Percentiles rank a stretch among this genome's conserved stretches.
Conservation (phyloP, 352 stramenopile genomes). For the Phytophthora hybrid region DNA sequence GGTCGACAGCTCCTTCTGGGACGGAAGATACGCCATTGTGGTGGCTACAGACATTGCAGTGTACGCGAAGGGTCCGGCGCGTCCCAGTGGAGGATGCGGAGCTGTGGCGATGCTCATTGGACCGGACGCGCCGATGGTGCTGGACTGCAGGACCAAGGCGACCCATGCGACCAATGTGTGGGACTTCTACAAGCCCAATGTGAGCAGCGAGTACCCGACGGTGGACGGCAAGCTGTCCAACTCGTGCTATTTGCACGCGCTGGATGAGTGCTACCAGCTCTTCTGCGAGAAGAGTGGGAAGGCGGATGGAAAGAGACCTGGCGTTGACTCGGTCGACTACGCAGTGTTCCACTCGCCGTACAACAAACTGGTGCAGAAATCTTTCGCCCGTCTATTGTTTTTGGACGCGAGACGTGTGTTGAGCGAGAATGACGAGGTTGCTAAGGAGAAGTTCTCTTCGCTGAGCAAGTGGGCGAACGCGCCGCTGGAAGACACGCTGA, state of each 20-base stretch:
- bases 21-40: conserved; percentile 95
- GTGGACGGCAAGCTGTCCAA: conserved; percentile 96
- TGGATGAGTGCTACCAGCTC: conserved; percentile 95
- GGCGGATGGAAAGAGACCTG: conserved; percentile 14
- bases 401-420: conserved; percentile 58
- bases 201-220: conserved; percentile 93
- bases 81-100: conserved; percentile 93
- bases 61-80: conserved; percentile 93
- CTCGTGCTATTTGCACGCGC: conserved; percentile 94
- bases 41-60: conserved; percentile 97
- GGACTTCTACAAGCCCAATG: conserved; percentile 99
- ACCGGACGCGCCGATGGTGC: conserved; percentile 93
- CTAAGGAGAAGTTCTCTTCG: conserved; percentile 39
- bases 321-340: conserved; percentile 88
- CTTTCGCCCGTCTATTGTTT: conserved; percentile 90
- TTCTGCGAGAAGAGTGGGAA: conserved; percentile 88
- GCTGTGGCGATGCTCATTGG: conserved; percentile 97
- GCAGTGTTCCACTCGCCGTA: conserved; percentile 98
- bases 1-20: conserved; percentile 95
- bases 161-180: conserved; percentile 95
- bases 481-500: conserved; percentile 93
- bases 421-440: conserved; percentile 20
- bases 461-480: conserved; percentile 78
- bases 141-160: conserved; percentile 90
- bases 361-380: conserved; percentile 99